A percentile compares a stretch with the other conserved stretches of the same genome.
phyloP scores from a whole-genome alignment of 1,284 basidiomycete genomes.

The Leccinum griseonigrum region DNA sequence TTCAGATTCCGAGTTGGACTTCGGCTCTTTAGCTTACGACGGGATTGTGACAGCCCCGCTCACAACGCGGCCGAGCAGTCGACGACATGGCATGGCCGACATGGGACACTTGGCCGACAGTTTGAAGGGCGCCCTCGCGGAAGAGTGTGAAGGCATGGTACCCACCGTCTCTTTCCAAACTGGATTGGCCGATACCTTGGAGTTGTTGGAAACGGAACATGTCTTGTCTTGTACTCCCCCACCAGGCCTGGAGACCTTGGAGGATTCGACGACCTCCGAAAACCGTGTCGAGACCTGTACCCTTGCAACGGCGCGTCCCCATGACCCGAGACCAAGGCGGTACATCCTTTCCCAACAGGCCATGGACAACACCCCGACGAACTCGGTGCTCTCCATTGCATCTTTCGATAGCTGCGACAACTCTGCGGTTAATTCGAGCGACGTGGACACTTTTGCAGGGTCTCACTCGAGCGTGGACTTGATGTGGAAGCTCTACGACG shows the following conservation, averaged over 20 bases:
- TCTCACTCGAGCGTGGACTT: neutral
- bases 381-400: neutral
- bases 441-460: neutral
- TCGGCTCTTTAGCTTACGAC: slow-evolving; percentile 2
- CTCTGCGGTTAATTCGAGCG: neutral
- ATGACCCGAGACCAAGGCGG: too few relatives aligned
- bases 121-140: slow-evolving; percentile 2
- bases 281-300: neutral
- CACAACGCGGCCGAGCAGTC: neutral
- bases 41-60: neutral
- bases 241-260: neutral
- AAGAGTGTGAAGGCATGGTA: neutral
- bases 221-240: neutral
- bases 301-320: too few relatives aligned
- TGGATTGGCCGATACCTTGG: neutral
- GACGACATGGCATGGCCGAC: slow-evolving; percentile 17
- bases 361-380: neutral
- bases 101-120: slow-evolving; percentile 6
- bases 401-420: neutral
- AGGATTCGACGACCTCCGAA: too few relatives aligned
- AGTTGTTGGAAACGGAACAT: neutral
- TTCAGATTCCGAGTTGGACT: neutral
- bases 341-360: too few relatives aligned
- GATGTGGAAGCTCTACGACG: neutral
- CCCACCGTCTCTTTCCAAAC: neutral